phyloP scores from a whole-genome alignment of 108 stramenopile species.

The Pseudonitzschia multistriata region DNA sequence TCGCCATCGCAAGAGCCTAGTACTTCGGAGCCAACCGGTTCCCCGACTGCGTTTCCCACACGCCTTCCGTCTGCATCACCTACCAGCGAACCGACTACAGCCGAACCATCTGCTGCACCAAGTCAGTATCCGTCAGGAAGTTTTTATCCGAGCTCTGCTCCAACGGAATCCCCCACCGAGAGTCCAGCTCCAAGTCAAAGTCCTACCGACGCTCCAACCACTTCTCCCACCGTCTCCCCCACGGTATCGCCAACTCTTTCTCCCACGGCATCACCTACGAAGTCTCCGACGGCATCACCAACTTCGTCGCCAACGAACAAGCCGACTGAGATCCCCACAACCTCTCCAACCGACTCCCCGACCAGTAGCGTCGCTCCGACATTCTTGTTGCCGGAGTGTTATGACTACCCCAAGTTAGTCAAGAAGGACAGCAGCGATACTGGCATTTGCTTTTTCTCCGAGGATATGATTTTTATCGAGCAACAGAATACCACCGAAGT shows the following conservation, averaged over 20 bases:
- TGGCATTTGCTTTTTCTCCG: neutral
- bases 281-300: neutral
- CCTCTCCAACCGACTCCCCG: neutral
- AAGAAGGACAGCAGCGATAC: neutral
- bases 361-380: neutral
- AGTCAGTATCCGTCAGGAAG: constrained; percentile 8
- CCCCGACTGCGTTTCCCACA: constrained; percentile 11
- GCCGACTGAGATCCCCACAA: neutral
- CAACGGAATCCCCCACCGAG: constrained; percentile 5
- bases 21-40: neutral
- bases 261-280: neutral
- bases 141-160: constrained; percentile 6
- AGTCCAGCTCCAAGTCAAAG: neutral
- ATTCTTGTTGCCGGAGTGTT: constrained; percentile 3
- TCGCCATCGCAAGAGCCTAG: neutral
- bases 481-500: neutral
- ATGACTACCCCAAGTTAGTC: constrained; percentile 2
- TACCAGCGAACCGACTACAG: neutral
- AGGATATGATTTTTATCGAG: neutral
- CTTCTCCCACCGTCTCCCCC: neutral
- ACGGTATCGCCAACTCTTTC: neutral
- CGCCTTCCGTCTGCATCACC: neutral
- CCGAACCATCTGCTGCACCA: no score
- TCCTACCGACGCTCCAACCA: neutral
- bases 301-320: neutral